Base-by-base conservation (phyloP, 169 alveolate species). In the Eimeria necatrix region DNA sequence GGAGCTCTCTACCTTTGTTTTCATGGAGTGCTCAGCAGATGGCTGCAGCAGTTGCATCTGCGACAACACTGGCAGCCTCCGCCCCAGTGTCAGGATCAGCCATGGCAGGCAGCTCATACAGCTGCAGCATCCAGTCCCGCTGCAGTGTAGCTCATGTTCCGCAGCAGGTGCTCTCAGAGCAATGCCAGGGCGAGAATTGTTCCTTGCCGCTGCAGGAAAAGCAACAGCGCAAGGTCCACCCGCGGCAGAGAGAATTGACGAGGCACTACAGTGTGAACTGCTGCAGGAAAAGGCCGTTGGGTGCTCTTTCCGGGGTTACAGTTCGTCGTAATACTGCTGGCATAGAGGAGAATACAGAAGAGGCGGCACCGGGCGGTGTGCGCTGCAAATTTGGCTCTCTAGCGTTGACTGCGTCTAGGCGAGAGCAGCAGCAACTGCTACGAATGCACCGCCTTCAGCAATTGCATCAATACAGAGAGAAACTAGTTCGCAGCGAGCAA, bases 81-180 rank as follows among this genome's bases (percentile, higher is more conserved):
- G 18, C 26, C 32, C 18, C 48, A 12, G 80, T 12, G 32, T 10
- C 26, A 68, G 80, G 49, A 68, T 16, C 70, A 4, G 70, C n/a
- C 7, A n/a, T 16, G 70, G 16, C n/a, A 59, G 70, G 53, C 84
- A 32, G 53, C 56, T 8, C 26, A 9, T 2, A 10, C 53, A 78
- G 68, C 68, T 12, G 60, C 60, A 78, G 68, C 88, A 68, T 9
- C 48, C 80, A 24, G 6, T 68, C 80, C 16, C 14, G 80, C 80
- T 68, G 80, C 46, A 56, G 12, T 18, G 20, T 14, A 18, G 20
- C 68, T 14, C 68, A 10, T 1, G 12, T 3, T 14, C 22, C 12
- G 68, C 68, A 56, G 2, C 68, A 56, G 68, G 22, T 10, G 68
- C 68, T 56, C 22, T 18, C 20, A 18, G 22, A 56, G 12, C 68